A percentile compares a stretch with the other conserved stretches of the same genome.
phyloP scores from a whole-genome alignment of 768 basidiomycete genomes.

The Trametes cubensis region DNA sequence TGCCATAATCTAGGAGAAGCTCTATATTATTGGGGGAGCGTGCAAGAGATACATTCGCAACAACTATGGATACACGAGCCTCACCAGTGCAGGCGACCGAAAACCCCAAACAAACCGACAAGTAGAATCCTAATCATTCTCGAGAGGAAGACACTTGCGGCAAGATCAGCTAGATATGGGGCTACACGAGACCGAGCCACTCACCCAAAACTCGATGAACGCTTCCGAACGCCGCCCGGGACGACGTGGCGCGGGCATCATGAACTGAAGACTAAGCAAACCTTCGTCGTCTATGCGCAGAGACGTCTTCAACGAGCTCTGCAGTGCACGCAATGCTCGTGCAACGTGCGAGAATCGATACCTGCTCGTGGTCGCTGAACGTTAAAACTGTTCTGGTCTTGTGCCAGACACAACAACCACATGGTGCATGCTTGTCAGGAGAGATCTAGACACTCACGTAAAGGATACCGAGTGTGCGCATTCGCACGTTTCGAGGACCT shows the following conservation, averaged over 20 bases:
- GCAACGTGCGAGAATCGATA: conserved; percentile 83
- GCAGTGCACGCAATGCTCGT: conserved; percentile 71
- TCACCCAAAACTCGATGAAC: conserved; percentile 87
- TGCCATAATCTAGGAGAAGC: neutral
- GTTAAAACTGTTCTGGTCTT: neutral
- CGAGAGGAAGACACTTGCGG: conserved; percentile 32
- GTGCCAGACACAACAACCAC: neutral
- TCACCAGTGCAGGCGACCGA: neutral
- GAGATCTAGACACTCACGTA: conserved; percentile 54
- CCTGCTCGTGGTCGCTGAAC: conserved; percentile 42
- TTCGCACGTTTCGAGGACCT: conserved; percentile 90
- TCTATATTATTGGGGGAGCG: conserved; percentile 47
- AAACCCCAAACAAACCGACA: neutral
- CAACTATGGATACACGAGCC: conserved; percentile 16
- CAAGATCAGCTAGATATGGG: neutral
- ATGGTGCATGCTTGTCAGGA: neutral
- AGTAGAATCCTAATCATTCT: conserved; percentile 15
- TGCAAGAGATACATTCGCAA: conserved; percentile 13
- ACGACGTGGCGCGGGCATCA: conserved; percentile 63
- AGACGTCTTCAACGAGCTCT: conserved; percentile 85
- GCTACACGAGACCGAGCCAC: conserved; percentile 32
- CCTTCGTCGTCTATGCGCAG: conserved; percentile 84
- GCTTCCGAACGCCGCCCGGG: conserved; percentile 48
- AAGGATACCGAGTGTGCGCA: conserved; percentile 68
- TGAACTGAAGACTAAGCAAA: conserved; percentile 83